A percentile compares a stretch with the other conserved stretches of the same genome.
phyloP scores from a whole-genome alignment of 2,329 filamentous ascomycete genomes.

The Colletotrichum costaricense region DNA sequence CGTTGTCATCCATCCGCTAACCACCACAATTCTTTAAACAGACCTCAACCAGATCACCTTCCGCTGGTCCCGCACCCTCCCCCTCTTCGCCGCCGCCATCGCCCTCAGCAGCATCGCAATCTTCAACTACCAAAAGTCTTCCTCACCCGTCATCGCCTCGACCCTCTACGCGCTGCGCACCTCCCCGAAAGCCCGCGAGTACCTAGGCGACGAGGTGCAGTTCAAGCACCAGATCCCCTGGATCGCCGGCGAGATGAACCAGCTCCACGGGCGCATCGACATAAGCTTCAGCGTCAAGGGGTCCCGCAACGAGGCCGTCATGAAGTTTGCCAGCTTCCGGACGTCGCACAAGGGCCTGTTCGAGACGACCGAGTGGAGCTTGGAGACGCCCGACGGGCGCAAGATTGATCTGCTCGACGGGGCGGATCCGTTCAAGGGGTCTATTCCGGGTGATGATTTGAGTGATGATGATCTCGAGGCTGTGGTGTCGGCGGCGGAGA shows the following conservation, averaged over 20 bases:
- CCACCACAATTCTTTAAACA: constrained; percentile 33
- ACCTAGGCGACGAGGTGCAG: constrained; percentile 89
- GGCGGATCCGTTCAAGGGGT: constrained; percentile 73
- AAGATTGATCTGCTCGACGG: constrained; percentile 80
- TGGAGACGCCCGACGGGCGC: constrained; percentile 72
- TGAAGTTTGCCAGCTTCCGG: constrained; percentile 84
- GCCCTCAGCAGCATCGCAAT: constrained; percentile 82
- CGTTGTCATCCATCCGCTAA: neutral
- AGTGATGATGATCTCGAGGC: constrained; percentile 47
- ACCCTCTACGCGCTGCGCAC: constrained; percentile 94
- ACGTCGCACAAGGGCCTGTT: constrained; percentile 73
- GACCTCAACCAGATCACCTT: constrained; percentile 58
- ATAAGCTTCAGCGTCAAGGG: constrained; percentile 90
- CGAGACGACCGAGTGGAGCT: constrained; percentile 90
- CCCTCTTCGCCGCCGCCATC: constrained; percentile 82
- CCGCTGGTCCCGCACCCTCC: constrained; percentile 79
- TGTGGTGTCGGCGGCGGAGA: constrained; percentile 44
- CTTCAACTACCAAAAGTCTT: constrained; percentile 99
- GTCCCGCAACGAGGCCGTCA: constrained; percentile 74
- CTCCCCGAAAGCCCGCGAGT: constrained; percentile 76
- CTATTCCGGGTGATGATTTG: constrained; percentile 53
- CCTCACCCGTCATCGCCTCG: constrained; percentile 85
- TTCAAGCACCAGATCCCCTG: constrained; percentile 83
- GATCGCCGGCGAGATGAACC: constrained; percentile 91
- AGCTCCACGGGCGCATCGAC: constrained; percentile 90